Evolutionary conservation across 2,329 filamentous ascomycete species (phyloP).

Genomic region (Diplocarpon rosae): DNA sequence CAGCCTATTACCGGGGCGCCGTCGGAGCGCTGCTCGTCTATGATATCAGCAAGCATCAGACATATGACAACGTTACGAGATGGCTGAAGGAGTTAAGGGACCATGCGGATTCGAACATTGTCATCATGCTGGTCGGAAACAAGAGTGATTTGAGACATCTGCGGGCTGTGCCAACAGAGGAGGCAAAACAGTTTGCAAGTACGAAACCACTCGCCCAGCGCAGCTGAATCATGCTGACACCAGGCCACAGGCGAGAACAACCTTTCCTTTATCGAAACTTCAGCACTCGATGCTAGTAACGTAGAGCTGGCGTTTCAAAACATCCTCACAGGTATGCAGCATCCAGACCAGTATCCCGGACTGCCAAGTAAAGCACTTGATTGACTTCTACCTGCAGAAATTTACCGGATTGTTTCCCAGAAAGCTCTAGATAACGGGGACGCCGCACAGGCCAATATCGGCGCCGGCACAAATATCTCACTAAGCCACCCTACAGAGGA

Average conservation of each 20-base stretch:
- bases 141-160: conserved; percentile 99
- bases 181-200: conserved; percentile 98
- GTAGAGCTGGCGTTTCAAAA: conserved; percentile 99
- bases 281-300: conserved; percentile 95
- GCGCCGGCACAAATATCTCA: conserved; percentile 71
- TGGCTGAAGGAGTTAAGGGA: conserved; percentile 98
- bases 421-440: conserved; percentile 92
- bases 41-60: conserved; percentile 99
- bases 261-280: conserved; percentile 98
- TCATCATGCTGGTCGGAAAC: conserved; percentile 99
- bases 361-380: not conserved
- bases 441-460: conserved; percentile 66
- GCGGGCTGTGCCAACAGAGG: conserved; percentile 91
- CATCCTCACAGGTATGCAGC: conserved; percentile 78
- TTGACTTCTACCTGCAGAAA: conserved; percentile 49
- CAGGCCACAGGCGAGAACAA: conserved; percentile 76
- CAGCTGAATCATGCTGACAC: conserved; percentile 22
- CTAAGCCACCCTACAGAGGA: conserved; percentile 78
- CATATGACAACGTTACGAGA: conserved; percentile 96
- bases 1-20: conserved; percentile 95
- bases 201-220: conserved; percentile 23
- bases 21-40: conserved; percentile 97
- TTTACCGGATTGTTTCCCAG: conserved; percentile 97
- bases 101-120: conserved; percentile 96
- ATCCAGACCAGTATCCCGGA: not conserved